A percentile compares a stretch with the other conserved stretches of the same genome.
Conservation (phyloP, 345 rosid genomes). For the Turnera subulata region DNA sequence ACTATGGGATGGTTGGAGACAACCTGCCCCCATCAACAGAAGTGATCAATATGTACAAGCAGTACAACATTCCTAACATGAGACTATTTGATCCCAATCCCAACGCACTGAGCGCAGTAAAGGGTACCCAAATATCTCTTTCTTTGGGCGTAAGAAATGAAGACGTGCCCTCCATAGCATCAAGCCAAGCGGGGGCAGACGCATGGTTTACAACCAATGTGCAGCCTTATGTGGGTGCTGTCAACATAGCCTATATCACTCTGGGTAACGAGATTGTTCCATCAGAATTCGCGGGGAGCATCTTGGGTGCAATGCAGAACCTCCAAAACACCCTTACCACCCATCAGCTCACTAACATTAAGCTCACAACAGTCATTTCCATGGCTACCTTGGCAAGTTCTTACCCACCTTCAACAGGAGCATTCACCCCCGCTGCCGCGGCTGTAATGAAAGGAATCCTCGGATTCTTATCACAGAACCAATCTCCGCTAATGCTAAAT, state of each 20-base stretch:
- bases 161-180: slow-evolving; percentile 12
- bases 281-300: neutral
- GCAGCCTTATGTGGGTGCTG: slow-evolving; percentile 1
- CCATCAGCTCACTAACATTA: neutral
- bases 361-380: slow-evolving; percentile 3
- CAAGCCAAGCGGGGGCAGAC: slow-evolving; percentile 6
- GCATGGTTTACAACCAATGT: slow-evolving; percentile 7
- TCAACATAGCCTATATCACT: neutral
- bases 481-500: slow-evolving; percentile 18
- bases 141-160: slow-evolving; percentile 9
- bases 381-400: neutral
- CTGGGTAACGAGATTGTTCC: slow-evolving; percentile 19
- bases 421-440: slow-evolving; percentile 1
- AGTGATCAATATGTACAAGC: slow-evolving; percentile 10
- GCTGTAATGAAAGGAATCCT: neutral
- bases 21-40: slow-evolving; percentile 14
- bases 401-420: slow-evolving; percentile 17
- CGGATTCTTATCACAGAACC: neutral
- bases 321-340: neutral
- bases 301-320: slow-evolving; percentile 5
- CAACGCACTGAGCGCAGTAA: slow-evolving; percentile 4
- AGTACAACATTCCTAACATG: neutral
- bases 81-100: slow-evolving; percentile 19
- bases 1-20: no score
- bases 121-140: slow-evolving; percentile 4